Percentiles rank a stretch among this genome's conserved stretches.
Evolutionary conservation across 345 rosid species (phyloP).

Genomic region (Gossypium australe): DNA sequence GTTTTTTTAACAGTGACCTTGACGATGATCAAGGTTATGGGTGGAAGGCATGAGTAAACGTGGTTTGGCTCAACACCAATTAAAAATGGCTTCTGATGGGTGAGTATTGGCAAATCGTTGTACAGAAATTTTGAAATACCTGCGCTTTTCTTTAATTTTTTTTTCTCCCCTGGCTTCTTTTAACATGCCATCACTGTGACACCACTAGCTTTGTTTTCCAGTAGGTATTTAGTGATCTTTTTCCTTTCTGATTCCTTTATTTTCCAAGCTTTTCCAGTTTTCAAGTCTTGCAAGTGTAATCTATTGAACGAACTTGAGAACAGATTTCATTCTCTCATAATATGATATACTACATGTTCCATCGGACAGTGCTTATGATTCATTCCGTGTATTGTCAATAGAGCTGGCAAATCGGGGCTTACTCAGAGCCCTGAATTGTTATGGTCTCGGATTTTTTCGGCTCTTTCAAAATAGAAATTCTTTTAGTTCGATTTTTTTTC

Average conservation of each 20-base stretch:
- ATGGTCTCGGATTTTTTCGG: too few relatives aligned
- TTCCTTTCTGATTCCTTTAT: background rate
- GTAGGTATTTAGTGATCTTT: conserved; percentile 25
- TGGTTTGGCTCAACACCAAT: conserved; percentile 7
- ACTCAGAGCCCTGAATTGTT: too few relatives aligned
- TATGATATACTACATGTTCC: too few relatives aligned
- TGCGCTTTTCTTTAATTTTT: background rate
- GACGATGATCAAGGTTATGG: conserved; percentile 57
- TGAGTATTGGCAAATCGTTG: conserved; percentile 20
- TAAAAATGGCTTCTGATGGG: conserved; percentile 14
- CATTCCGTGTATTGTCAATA: too few relatives aligned
- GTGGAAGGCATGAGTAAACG: conserved; percentile 57
- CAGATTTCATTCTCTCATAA: background rate
- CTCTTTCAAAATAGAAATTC: too few relatives aligned
- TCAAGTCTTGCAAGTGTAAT: conserved; percentile 55
- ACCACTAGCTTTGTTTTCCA: conserved; percentile 10
- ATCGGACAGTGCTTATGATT: too few relatives aligned
- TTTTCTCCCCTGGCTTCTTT: conserved; percentile 2
- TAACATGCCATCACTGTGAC: conserved; percentile 40
- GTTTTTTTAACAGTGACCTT: conserved; percentile 63
- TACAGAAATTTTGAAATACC: conserved; percentile 37
- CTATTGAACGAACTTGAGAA: conserved; percentile 31
- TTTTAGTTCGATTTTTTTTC: too few relatives aligned
- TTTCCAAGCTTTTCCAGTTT: conserved; percentile 6
- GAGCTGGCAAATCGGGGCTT: too few relatives aligned